Evolutionary conservation across 2,329 filamentous ascomycete species (phyloP), one percentile per base, ranked within the genome.

Genomic region (Aspergillus sp.): DNA sequence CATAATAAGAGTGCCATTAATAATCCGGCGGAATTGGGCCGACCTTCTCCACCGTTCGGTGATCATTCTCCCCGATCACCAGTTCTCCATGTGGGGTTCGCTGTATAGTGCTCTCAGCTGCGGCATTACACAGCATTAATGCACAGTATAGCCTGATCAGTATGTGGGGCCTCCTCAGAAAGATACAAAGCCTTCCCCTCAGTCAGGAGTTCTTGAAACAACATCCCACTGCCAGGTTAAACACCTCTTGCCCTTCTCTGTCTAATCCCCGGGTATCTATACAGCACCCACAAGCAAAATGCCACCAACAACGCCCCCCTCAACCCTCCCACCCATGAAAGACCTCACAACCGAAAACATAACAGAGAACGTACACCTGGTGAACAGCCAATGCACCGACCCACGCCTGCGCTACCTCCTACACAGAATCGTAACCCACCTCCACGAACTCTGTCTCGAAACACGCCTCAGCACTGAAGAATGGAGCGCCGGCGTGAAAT

Each of bases 391-490:
- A 77, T 84, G 85, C 66, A 70, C 79, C 11, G 80, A 91, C 66
- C 78, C 82, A 17, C 83, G 90, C 17, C 77, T 90, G 59, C 88
- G 84, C 61, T 93, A 90, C 71, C 73, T 95, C 46, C 82, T 93
- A 70, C 84, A 89, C 65, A 82, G 88, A 19, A 81, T 93, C 13
- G 88, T 93, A 48, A 84, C 84, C 9, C 90, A 93, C 74, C 77
- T 93, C 2, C 90, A 95, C 74, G 89, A 92, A 76, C 93, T 92
- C 71, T 89, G 89, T 4, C 83, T 89, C 54, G 90, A 93, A 73
- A 93, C 89, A 1, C 80, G 89, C 30, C 80, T 93, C 33, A 89
- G 86, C 70, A 89, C 87, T 4, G 80, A 85, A 3, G 90, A 95
- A 79, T 93, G 90, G 90, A 89, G 89, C 85, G 77, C 82, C 0